Percentiles rank a stretch among this genome's conserved stretches.
These are phyloP conservation scores for Styphnolobium japonicum DNA, from an alignment of 306 rosid species.

Conservation along the genomic window DNA sequence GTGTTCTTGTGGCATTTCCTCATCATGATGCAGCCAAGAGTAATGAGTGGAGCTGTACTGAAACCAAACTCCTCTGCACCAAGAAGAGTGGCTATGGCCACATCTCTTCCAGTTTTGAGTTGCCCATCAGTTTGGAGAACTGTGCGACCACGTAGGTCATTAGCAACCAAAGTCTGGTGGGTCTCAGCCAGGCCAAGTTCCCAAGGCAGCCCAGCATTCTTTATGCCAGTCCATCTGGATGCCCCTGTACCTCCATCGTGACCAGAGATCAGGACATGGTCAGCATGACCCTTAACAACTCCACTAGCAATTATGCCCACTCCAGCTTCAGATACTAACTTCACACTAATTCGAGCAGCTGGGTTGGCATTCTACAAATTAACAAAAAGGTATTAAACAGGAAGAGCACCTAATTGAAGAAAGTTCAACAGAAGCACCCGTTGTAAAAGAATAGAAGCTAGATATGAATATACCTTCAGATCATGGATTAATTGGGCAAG, in stretches of 20 bases:
- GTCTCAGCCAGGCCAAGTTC: slow-evolving; percentile 99
- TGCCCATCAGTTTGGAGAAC: slow-evolving; percentile 99
- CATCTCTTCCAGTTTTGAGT: slow-evolving; percentile 97
- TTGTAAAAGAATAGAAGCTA: neutral
- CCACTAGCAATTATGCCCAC: slow-evolving; percentile 99
- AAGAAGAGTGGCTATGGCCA: slow-evolving; percentile 95
- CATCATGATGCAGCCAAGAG: slow-evolving; percentile 99
- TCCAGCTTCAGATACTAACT: slow-evolving; percentile 98
- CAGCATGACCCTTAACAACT: slow-evolving; percentile 98
- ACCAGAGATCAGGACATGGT: slow-evolving; percentile 93
- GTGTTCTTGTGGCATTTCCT: slow-evolving; percentile 98
- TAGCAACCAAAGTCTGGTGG: slow-evolving; percentile 95
- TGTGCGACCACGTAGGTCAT: slow-evolving; percentile 95
- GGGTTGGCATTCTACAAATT: slow-evolving; percentile 83
- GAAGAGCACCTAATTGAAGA: neutral
- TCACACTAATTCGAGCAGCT: slow-evolving; percentile 90
- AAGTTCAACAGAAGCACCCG: neutral
- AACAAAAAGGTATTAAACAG: slow-evolving; percentile 12
- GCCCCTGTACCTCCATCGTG: slow-evolving; percentile 99
- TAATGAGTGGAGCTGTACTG: slow-evolving; percentile 98
- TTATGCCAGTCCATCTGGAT: slow-evolving; percentile 99
- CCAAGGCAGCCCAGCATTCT: slow-evolving; percentile 99
- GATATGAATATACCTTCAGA: slow-evolving; percentile 61
- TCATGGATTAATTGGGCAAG: slow-evolving; percentile 95
- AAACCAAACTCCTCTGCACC: slow-evolving; percentile 99